Conservation (phyloP, 1,139 yeast genomes). For the Schwanniomyces etchellsii region DNA sequence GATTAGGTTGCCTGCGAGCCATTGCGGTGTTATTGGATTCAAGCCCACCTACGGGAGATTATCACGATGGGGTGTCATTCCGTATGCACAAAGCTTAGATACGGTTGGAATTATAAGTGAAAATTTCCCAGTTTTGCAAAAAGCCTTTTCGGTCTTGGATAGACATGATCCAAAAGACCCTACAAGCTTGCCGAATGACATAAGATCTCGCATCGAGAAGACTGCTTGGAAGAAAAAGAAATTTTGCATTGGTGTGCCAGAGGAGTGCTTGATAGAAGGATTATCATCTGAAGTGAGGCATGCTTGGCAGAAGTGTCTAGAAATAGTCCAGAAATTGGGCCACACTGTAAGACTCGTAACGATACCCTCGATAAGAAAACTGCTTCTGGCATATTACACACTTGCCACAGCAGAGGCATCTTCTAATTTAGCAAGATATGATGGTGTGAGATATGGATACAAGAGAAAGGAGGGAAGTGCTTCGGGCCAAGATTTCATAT, state of each 20-base stretch:
- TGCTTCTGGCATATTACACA: conserved; percentile 83
- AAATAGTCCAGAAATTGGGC: conserved; percentile 38
- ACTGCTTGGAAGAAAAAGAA: conserved; percentile 10
- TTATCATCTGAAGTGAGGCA: conserved; percentile 41
- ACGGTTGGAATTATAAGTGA: conserved; percentile 81
- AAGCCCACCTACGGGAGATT: conserved; percentile 91
- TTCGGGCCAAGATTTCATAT: conserved; percentile 30
- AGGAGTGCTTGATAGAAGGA: conserved; percentile 57
- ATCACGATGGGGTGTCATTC: conserved; percentile 86
- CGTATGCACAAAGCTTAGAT: conserved; percentile 92
- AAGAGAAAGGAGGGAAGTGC: conserved; percentile 16
- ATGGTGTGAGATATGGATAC: conserved; percentile 81
- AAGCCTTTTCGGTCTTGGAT: conserved; percentile 55
- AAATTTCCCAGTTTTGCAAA: conserved; percentile 34
- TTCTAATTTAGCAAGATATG: conserved; percentile 83
- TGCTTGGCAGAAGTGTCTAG: conserved; percentile 44
- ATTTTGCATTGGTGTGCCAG: conserved; percentile 63
- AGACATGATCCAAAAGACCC: conserved; percentile 71
- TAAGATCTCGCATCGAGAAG: conserved; percentile 19
- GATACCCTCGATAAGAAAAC: conserved; percentile 58
- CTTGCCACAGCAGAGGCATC: conserved; percentile 92
- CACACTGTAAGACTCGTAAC: conserved; percentile 60
- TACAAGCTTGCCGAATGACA: conserved; percentile 48
- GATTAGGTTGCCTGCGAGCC: conserved; percentile 85
- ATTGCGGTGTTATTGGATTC: conserved; percentile 78